Percentiles rank a stretch among this genome's conserved stretches.
These are phyloP conservation scores for Candida dajiaensis DNA, from an alignment of 805 yeast species.

Conservation along the genomic window DNA sequence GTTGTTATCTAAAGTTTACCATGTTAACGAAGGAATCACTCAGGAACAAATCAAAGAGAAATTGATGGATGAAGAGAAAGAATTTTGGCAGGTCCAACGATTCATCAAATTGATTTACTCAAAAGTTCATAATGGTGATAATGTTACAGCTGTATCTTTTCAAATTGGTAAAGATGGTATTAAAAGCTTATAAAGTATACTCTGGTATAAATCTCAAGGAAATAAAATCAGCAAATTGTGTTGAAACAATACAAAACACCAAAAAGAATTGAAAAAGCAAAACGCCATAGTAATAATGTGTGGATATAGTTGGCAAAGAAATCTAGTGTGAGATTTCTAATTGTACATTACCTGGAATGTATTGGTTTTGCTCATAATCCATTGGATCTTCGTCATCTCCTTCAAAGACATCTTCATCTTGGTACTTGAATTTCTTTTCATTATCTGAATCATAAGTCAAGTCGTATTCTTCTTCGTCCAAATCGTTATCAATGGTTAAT, in stretches of 20 bases:
- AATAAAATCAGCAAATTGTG: background rate
- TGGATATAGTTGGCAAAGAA: background rate
- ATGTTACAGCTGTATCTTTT: slow-evolving; percentile 16
- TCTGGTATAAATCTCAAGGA: slow-evolving; percentile 1
- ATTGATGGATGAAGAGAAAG: slow-evolving; percentile 7
- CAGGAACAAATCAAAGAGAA: slow-evolving; percentile 11
- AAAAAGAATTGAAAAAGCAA: background rate
- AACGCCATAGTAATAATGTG: background rate
- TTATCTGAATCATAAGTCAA: slow-evolving; percentile 34
- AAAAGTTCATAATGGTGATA: slow-evolving; percentile 13
- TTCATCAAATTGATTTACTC: slow-evolving; percentile 37
- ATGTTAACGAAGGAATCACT: slow-evolving; percentile 29
- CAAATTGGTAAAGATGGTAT: slow-evolving; percentile 20
- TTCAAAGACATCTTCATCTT: slow-evolving; percentile 9
- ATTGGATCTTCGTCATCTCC: slow-evolving; percentile 21
- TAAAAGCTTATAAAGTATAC: background rate
- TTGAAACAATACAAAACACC: no score
- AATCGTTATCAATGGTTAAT: slow-evolving; percentile 31
- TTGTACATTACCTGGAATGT: slow-evolving; percentile 36
- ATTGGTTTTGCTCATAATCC: slow-evolving; percentile 23
- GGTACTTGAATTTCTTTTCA: slow-evolving; percentile 22
- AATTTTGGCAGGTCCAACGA: slow-evolving; percentile 25
- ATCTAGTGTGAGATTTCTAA: slow-evolving; percentile 14
- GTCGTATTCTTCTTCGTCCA: slow-evolving; percentile 40
- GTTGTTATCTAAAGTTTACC: slow-evolving; percentile 36